Evolutionary conservation across 202 grass and related monocot genomes (phyloP).

Genomic region (Hordeum pubiflorum): DNA sequence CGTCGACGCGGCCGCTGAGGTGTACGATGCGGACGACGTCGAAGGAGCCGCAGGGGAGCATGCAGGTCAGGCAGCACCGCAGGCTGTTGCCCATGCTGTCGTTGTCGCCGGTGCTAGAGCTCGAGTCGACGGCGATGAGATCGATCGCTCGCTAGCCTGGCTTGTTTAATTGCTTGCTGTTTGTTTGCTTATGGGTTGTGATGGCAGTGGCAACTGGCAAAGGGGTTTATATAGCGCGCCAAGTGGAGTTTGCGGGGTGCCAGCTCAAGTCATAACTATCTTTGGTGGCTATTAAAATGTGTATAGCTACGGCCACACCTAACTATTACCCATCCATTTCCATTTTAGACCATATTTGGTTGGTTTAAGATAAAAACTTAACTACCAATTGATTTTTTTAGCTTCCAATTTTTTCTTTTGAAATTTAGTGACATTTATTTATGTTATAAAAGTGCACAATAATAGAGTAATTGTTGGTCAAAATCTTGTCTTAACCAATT

Average conservation of each 20-base stretch:
- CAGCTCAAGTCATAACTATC: constrained; percentile 20
- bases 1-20: constrained; percentile 59
- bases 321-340: background rate
- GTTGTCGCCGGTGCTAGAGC: background rate
- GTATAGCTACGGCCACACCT: background rate
- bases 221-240: constrained; percentile 47
- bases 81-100: constrained; percentile 59
- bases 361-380: background rate
- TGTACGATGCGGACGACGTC: constrained; percentile 66
- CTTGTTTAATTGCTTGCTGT: constrained; percentile 7
- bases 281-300: constrained; percentile 9
- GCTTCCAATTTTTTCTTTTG: too few relatives aligned
- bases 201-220: constrained; percentile 19
- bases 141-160: background rate
- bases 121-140: background rate
- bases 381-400: background rate
- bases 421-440: too few relatives aligned
- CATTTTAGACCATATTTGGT: background rate
- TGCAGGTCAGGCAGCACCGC: constrained; percentile 58
- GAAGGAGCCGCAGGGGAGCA: constrained; percentile 66
- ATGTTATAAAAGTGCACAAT: too few relatives aligned
- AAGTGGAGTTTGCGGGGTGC: constrained; percentile 23
- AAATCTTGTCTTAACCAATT: too few relatives aligned
- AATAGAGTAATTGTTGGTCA: too few relatives aligned
- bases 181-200: constrained; percentile 5